Evolutionary conservation across 139 green algal genomes (phyloP).

Genomic region (Chlorella ohadii): DNA sequence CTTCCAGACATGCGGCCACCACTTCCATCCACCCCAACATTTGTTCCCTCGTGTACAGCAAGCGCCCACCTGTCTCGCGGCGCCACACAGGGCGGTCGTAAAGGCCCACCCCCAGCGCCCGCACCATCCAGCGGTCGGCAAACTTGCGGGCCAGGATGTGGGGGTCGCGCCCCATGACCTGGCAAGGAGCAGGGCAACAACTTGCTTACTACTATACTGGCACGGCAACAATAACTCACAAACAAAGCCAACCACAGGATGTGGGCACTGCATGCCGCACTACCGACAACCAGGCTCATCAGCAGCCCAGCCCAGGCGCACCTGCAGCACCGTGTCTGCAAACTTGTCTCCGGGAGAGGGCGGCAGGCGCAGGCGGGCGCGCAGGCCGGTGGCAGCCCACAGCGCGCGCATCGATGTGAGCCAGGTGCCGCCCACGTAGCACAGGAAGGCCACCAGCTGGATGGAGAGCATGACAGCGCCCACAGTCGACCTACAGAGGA

Average conservation of each 20-base stretch:
- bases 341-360: constrained; percentile 22
- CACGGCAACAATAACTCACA: too few species aligned
- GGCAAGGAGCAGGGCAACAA: neutral
- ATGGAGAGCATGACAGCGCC: constrained; percentile 18
- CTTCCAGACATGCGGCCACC: too few species aligned
- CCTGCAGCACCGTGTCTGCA: constrained; percentile 10
- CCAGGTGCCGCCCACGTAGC: neutral
- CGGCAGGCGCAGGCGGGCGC: constrained; percentile 14
- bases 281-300: neutral
- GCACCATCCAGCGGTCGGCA: constrained; percentile 49
- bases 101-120: constrained; percentile 39
- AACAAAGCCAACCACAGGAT: too few species aligned
- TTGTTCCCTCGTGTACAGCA: too few species aligned
- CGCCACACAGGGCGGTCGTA: constrained; percentile 39
- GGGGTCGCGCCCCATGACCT: constrained; percentile 35
- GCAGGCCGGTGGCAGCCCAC: neutral
- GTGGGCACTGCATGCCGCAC: too few species aligned
- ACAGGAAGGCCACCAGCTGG: constrained; percentile 14
- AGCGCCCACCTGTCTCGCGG: constrained; percentile 30
- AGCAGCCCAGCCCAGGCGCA: neutral
- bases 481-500: neutral
- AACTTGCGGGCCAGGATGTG: constrained; percentile 51
- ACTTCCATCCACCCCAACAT: too few species aligned
- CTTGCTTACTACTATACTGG: too few species aligned
- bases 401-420: neutral